These are phyloP conservation scores for Apiospora saccharicola DNA, from an alignment of 2,329 filamentous ascomycete species.

Conservation along the genomic window DNA sequence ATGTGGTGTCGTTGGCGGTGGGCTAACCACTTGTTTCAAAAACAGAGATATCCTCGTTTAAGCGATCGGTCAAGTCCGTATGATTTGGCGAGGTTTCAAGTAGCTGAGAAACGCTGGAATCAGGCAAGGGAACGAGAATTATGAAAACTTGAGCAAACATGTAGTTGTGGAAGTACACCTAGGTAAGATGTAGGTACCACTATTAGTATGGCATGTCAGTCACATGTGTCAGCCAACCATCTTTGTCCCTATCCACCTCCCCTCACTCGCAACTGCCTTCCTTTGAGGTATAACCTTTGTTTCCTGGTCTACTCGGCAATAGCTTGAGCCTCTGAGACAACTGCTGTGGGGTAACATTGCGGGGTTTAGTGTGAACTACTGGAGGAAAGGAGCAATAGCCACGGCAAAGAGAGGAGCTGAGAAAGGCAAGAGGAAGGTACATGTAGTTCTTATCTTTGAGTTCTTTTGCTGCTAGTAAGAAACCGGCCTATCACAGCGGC, in stretches of 20 bases:
- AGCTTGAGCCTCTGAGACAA: neutral
- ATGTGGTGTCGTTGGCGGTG: neutral
- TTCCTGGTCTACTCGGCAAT: neutral
- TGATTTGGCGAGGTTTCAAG: slow-evolving; percentile 3
- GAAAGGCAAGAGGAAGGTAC: neutral
- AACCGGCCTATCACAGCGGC: slow-evolving; percentile 3
- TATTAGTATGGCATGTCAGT: slow-evolving; percentile 5
- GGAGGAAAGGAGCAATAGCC: slow-evolving; percentile 3
- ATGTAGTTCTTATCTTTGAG: neutral
- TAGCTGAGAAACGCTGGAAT: neutral
- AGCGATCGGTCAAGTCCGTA: neutral
- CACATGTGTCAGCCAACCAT: slow-evolving; percentile 9
- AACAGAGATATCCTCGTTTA: neutral
- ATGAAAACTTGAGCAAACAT: neutral
- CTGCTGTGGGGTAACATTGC: neutral
- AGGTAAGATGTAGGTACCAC: neutral
- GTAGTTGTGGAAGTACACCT: neutral
- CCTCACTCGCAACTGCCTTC: neutral
- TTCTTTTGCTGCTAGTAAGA: neutral
- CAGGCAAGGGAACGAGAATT: neutral
- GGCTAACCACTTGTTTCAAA: neutral
- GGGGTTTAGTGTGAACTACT: slow-evolving; percentile 16
- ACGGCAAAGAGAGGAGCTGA: slow-evolving; percentile 1
- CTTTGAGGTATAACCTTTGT: neutral
- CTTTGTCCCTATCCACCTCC: neutral